phyloP scores from a whole-genome alignment of 2,329 filamentous ascomycete species.

The Sporothrix phasma region DNA sequence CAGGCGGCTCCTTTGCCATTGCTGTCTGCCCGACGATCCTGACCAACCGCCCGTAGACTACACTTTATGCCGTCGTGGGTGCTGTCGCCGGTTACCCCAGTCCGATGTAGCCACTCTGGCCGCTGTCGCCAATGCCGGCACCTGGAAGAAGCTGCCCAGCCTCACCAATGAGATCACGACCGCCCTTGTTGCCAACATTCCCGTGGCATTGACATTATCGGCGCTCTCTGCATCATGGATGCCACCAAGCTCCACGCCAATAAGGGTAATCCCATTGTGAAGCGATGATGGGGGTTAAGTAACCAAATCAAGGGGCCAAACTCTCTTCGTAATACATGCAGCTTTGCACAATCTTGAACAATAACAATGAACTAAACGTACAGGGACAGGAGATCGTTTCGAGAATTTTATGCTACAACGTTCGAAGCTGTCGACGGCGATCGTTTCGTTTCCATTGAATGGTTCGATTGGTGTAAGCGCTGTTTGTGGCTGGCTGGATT shows the following conservation, averaged over 20 bases:
- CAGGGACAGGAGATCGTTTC: no score
- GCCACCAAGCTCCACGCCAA: neutral
- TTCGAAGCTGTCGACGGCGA: no score
- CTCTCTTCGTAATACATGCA: no score
- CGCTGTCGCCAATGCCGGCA: neutral
- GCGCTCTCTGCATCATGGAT: conserved; percentile 6
- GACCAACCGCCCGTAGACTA: conserved; percentile 26
- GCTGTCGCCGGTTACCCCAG: conserved; percentile 26
- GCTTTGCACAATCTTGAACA: no score
- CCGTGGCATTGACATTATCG: conserved; percentile 10
- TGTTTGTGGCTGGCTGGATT: neutral
- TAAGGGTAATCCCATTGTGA: no score
- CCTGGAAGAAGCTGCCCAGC: conserved; percentile 6
- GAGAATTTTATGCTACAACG: no score
- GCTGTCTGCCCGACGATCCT: conserved; percentile 28
- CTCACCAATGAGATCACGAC: neutral
- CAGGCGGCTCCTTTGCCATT: conserved; percentile 26
- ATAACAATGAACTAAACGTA: no score
- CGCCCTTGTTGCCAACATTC: neutral
- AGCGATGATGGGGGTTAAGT: no score
- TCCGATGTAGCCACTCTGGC: neutral
- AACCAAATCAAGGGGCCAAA: no score
- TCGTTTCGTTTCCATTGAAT: no score
- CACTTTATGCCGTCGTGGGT: conserved; percentile 21
- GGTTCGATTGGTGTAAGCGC: no score